These are phyloP conservation scores for Musa troglodytarum DNA, from an alignment of 176 grass and related monocot genomes.

Conservation along the genomic window DNA sequence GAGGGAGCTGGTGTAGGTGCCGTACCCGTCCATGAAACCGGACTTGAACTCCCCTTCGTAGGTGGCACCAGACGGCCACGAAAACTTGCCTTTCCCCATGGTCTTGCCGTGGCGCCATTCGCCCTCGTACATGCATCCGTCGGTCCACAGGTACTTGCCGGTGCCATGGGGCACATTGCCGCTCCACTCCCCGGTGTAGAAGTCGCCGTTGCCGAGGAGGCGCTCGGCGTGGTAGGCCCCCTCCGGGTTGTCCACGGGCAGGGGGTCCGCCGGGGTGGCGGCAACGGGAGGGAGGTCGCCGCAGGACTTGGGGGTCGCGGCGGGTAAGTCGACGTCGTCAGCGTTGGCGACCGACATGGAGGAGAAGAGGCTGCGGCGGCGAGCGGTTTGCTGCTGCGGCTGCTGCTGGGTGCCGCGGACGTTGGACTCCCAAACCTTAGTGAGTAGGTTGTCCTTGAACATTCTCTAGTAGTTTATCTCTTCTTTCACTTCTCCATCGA, in stretches of 20 bases:
- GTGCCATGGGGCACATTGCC: conserved; percentile 48
- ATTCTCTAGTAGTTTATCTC: background rate
- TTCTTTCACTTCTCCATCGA: background rate
- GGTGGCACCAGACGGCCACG: conserved; percentile 83
- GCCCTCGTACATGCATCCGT: conserved; percentile 99
- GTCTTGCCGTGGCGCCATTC: conserved; percentile 75
- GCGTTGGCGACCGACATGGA: conserved; percentile 44
- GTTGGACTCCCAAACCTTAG: conserved; percentile 51
- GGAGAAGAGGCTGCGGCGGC: conserved; percentile 31
- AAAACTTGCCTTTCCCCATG: conserved; percentile 74
- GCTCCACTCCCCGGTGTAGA: conserved; percentile 78
- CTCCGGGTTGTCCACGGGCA: background rate
- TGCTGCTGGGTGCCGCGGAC: conserved; percentile 38
- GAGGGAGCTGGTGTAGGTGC: conserved; percentile 70
- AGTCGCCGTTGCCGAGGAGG: conserved; percentile 77
- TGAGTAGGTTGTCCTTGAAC: conserved; percentile 10
- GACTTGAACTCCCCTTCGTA: conserved; percentile 86
- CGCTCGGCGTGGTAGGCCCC: conserved; percentile 39
- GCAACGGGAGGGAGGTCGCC: conserved; percentile 17
- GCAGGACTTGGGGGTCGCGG: conserved; percentile 21
- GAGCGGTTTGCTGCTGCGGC: conserved; percentile 28
- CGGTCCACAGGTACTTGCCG: conserved; percentile 86
- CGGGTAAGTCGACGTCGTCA: conserved; percentile 32
- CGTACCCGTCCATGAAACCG: conserved; percentile 88
- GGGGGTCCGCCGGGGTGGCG: conserved; percentile 7